Conservation (phyloP, 164 flowering plant species). For the Tinospora cordifolia region DNA sequence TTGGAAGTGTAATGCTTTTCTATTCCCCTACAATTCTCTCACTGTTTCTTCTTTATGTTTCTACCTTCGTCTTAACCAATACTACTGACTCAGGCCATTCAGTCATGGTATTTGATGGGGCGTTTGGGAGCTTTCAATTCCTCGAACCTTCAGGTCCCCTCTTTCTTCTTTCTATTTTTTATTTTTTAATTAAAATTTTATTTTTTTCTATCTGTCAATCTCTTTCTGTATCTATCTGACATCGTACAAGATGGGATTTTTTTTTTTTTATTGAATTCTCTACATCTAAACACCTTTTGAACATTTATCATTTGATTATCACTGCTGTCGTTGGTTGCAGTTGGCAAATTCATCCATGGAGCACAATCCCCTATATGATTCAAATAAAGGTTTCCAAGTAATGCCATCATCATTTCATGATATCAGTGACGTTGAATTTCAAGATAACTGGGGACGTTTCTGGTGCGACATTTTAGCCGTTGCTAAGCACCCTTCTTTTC, state of each 20-base stretch:
- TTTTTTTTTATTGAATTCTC: too few relatives aligned
- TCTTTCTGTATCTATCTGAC: not conserved
- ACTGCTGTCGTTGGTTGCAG: conserved; percentile 47
- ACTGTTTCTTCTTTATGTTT: not conserved
- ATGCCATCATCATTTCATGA: conserved; percentile 95
- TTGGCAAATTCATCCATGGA: conserved; percentile 63
- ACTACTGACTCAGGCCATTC: conserved; percentile 56
- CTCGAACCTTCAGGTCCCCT: conserved; percentile 76
- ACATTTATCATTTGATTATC: too few relatives aligned
- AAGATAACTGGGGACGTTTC: conserved; percentile 89
- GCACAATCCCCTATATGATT: conserved; percentile 65
- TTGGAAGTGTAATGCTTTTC: conserved; percentile 65
- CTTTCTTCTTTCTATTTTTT: too few relatives aligned
- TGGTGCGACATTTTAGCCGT: conserved; percentile 38
- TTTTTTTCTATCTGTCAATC: too few relatives aligned
- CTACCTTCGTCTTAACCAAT: not conserved
- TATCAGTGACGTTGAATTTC: conserved; percentile 87
- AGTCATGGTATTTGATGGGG: conserved; percentile 93
- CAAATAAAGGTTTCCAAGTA: conserved; percentile 56
- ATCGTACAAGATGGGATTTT: too few relatives aligned
- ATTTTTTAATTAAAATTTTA: too few relatives aligned
- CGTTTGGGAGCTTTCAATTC: conserved; percentile 85
- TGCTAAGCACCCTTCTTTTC: too few relatives aligned
- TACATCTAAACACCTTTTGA: too few relatives aligned
- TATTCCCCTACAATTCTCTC: too few relatives aligned